A percentile compares a stretch with the other conserved stretches of the same genome.
Conservation (phyloP, 2,329 filamentous ascomycete genomes). For the Thelonectria blattea region DNA sequence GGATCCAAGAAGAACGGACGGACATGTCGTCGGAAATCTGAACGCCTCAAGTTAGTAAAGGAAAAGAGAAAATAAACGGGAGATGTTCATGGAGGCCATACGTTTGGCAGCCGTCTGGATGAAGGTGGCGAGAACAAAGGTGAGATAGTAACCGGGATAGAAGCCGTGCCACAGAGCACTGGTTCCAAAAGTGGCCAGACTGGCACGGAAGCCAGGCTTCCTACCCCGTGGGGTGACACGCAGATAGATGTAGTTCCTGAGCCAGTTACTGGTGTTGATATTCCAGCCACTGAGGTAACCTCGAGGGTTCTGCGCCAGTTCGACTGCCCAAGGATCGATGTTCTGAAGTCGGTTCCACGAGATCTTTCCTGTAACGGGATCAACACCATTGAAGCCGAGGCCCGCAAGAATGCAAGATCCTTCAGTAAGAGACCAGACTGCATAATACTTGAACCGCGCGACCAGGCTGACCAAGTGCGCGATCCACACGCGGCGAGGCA, state of each 20-base stretch:
- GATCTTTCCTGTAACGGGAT: conserved; percentile 81
- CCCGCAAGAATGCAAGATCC: conserved; percentile 93
- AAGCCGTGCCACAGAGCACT: conserved; percentile 99
- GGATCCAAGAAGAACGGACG: conserved; percentile 92
- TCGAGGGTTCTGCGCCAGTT: conserved; percentile 91
- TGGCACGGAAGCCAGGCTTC: conserved; percentile 95
- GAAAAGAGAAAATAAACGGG: background rate
- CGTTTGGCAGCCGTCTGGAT: conserved; percentile 94
- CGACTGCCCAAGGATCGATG: conserved; percentile 83
- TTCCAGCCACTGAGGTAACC: conserved; percentile 95
- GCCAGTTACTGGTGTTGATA: conserved; percentile 97
- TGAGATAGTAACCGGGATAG: conserved; percentile 93
- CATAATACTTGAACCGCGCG: conserved; percentile 91
- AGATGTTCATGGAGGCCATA: conserved; percentile 52
- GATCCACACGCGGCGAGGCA: conserved; percentile 76
- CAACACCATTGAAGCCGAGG: conserved; percentile 92
- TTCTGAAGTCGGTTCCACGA: conserved; percentile 90
- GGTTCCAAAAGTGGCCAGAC: conserved; percentile 89
- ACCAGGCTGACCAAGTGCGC: conserved; percentile 86
- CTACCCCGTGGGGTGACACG: conserved; percentile 93
- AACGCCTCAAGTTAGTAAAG: conserved; percentile 18
- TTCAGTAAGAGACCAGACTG: conserved; percentile 91
- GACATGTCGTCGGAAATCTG: conserved; percentile 86
- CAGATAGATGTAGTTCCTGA: conserved; percentile 94
- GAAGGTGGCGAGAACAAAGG: conserved; percentile 88